Conservation (phyloP, 768 basidiomycete species). For the Boletus rubescentipes region DNA sequence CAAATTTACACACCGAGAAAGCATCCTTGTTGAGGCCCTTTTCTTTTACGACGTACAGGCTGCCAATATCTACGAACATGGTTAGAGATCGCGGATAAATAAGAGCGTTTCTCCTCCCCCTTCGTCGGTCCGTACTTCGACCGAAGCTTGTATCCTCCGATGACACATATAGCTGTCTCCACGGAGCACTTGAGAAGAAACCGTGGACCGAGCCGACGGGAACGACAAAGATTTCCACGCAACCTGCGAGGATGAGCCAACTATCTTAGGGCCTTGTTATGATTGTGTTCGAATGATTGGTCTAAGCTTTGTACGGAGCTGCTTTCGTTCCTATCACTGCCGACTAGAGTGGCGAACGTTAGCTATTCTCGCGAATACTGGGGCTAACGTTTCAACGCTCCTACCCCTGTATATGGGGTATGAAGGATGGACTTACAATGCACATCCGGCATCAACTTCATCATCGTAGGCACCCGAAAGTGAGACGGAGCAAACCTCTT, state of each 20-base stretch:
- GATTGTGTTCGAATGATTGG: conserved; percentile 73
- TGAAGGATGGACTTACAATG: conserved; percentile 56
- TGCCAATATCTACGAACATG: conserved; percentile 65
- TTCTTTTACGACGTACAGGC: conserved; percentile 77
- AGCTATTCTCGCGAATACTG: background rate
- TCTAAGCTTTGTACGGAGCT: conserved; percentile 82
- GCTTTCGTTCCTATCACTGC: conserved; percentile 86
- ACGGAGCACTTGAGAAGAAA: conserved; percentile 53
- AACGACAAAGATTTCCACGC: background rate
- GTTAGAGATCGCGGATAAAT: background rate
- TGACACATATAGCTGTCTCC: conserved; percentile 83
- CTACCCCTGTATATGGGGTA: conserved; percentile 64
- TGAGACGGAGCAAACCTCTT: conserved; percentile 83
- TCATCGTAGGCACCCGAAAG: conserved; percentile 90
- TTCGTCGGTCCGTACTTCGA: conserved; percentile 77
- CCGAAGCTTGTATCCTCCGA: conserved; percentile 67
- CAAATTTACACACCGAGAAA: conserved; percentile 81
- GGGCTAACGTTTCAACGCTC: conserved; percentile 30
- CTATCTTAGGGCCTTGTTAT: conserved; percentile 73
- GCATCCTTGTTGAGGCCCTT: conserved; percentile 66
- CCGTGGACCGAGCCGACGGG: background rate
- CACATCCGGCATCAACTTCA: conserved; percentile 79
- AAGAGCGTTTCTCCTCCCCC: conserved; percentile 45
- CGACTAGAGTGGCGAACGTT: conserved; percentile 46
- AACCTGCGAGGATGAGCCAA: background rate